phyloP scores from a whole-genome alignment of 148 eudicot species.

The Amaranthus palmeri region DNA sequence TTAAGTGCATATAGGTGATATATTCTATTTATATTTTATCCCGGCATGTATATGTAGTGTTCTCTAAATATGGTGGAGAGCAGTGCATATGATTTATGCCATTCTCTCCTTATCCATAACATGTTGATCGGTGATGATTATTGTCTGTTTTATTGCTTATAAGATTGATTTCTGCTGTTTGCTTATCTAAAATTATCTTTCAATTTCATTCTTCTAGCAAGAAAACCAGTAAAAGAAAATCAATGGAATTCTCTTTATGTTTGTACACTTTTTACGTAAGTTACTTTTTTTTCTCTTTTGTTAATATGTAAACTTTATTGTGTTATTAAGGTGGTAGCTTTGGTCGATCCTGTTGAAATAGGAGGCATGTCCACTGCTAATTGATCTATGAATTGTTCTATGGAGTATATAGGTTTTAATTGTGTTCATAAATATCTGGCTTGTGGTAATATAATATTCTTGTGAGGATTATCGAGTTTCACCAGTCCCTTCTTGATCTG shows the following conservation, averaged over 20 bases:
- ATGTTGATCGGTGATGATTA: not conserved
- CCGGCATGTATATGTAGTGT: not conserved
- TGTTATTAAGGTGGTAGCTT: not conserved
- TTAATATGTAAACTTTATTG: not conserved
- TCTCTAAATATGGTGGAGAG: not conserved
- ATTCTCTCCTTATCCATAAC: not conserved
- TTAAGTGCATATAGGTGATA: not conserved
- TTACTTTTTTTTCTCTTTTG: not conserved
- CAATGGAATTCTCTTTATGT: not conserved
- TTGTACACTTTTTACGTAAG: not conserved
- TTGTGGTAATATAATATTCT: not conserved
- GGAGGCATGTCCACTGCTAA: not conserved
- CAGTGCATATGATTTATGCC: not conserved
- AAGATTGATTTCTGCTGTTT: not conserved
- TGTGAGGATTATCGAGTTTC: no score
- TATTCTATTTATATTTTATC: not conserved
- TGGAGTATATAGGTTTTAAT: not conserved
- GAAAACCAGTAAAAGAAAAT: not conserved
- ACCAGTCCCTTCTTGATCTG: no score
- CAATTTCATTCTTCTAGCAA: not conserved
- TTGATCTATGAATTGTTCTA: not conserved
- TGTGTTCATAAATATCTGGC: not conserved
- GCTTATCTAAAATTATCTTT: not conserved
- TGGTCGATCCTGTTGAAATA: not conserved
- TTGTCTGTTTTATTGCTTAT: not conserved